Evolutionary conservation across 495 filamentous ascomycete genomes (phyloP).

Genomic region (Neurospora sp.): DNA sequence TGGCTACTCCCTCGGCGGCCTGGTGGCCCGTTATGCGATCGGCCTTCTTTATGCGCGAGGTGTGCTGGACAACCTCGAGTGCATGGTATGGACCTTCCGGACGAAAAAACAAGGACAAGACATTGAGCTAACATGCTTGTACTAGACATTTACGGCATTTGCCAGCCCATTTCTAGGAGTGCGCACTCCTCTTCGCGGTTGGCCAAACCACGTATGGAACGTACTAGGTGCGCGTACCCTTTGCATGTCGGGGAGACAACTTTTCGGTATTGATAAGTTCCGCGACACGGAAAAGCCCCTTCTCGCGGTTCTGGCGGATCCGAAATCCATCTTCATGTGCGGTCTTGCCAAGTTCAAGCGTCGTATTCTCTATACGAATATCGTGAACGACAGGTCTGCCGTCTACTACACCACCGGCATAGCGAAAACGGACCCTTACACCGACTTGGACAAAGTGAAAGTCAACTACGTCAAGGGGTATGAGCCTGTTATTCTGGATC

Average conservation of each 20-base stretch:
- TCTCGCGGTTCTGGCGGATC: slow-evolving; percentile 71
- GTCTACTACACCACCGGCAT: slow-evolving; percentile 75
- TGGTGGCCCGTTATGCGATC: slow-evolving; percentile 79
- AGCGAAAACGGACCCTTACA: slow-evolving; percentile 62
- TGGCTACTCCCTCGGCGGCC: slow-evolving; percentile 82
- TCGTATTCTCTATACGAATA: slow-evolving; percentile 69
- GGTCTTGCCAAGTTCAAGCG: slow-evolving; percentile 65
- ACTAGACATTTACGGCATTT: slow-evolving; percentile 83
- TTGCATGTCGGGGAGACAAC: slow-evolving; percentile 71
- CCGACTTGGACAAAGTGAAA: slow-evolving; percentile 49
- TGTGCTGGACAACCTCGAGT: slow-evolving; percentile 65
- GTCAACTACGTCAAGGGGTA: slow-evolving; percentile 67
- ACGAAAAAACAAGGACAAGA: not conserved
- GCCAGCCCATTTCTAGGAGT: slow-evolving; percentile 85
- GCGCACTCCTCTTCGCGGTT: slow-evolving; percentile 59
- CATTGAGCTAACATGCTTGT: slow-evolving; percentile 7
- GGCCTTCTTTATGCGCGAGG: slow-evolving; percentile 74
- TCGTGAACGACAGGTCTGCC: slow-evolving; percentile 71
- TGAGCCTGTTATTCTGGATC: slow-evolving; percentile 65
- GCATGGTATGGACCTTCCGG: slow-evolving; percentile 44
- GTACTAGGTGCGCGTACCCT: slow-evolving; percentile 64
- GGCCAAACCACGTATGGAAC: slow-evolving; percentile 64
- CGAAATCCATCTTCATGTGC: slow-evolving; percentile 73
- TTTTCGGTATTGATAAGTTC: slow-evolving; percentile 82
- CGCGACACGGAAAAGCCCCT: slow-evolving; percentile 70